A percentile compares a stretch with the other conserved stretches of the same genome.
These are phyloP conservation scores for Periglandula ipomoeae DNA, from an alignment of 2,329 filamentous ascomycete species.

Conservation along the genomic window DNA sequence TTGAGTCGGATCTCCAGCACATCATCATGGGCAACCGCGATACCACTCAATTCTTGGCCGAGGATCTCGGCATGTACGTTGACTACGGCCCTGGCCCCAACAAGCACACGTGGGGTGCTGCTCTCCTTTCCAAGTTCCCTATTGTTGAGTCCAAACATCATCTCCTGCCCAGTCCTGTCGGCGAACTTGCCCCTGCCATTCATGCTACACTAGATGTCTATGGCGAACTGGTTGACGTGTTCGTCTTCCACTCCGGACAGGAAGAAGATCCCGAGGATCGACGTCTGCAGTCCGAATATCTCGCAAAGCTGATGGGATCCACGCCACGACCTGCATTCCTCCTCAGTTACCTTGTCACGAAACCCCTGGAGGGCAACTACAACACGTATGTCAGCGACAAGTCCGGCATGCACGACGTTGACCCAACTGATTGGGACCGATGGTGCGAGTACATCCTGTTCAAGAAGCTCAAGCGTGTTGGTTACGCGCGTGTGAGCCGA, in stretches of 20 bases:
- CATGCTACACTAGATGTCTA: slow-evolving; percentile 95
- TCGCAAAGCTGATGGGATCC: slow-evolving; percentile 79
- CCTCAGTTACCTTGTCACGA: slow-evolving; percentile 86
- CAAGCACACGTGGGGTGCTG: slow-evolving; percentile 97
- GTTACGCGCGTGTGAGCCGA: slow-evolving; percentile 82
- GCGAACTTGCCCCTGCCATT: slow-evolving; percentile 90
- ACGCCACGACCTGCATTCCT: slow-evolving; percentile 73
- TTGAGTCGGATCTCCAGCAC: slow-evolving; percentile 87
- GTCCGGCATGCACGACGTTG: slow-evolving; percentile 93
- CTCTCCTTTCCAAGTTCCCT: slow-evolving; percentile 91
- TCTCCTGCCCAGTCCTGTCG: slow-evolving; percentile 83
- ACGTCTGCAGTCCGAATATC: slow-evolving; percentile 75
- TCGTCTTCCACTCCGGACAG: slow-evolving; percentile 97
- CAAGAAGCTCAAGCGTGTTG: slow-evolving; percentile 75
- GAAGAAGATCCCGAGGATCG: slow-evolving; percentile 94
- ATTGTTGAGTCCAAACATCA: slow-evolving; percentile 97
- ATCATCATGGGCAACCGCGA: slow-evolving; percentile 99
- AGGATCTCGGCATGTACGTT: slow-evolving; percentile 97
- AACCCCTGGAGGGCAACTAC: slow-evolving; percentile 87
- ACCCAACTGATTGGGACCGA: slow-evolving; percentile 84
- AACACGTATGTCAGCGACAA: slow-evolving; percentile 82
- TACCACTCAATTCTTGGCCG: slow-evolving; percentile 86
- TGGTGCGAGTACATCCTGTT: slow-evolving; percentile 99
- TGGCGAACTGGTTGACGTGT: slow-evolving; percentile 80
- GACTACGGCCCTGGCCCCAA: slow-evolving; percentile 96